Percentiles rank a stretch among this genome's conserved stretches.
phyloP scores from a whole-genome alignment of 495 filamentous ascomycete genomes.

The Elaphomyces granulatus region DNA sequence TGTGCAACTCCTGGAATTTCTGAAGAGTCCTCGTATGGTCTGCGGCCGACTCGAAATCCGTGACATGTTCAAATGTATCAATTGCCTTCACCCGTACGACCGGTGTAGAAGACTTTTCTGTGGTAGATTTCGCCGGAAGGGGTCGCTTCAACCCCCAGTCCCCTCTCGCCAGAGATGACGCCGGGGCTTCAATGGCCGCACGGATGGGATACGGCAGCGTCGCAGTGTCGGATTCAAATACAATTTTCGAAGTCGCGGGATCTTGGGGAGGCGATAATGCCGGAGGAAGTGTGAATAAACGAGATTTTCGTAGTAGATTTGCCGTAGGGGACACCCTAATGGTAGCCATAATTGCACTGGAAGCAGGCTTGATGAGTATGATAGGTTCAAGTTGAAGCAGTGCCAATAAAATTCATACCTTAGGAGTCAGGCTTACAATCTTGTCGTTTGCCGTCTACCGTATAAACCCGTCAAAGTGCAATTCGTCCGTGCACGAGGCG shows the following conservation, averaged over 20 bases:
- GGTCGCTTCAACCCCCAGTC: slow-evolving; percentile 94
- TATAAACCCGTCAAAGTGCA: too few species aligned
- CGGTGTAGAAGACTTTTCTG: slow-evolving; percentile 48
- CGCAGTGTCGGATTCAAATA: slow-evolving; percentile 44
- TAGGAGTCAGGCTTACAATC: too few species aligned
- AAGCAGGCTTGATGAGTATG: too few species aligned
- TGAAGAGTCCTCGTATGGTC: slow-evolving; percentile 68
- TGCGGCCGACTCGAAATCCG: slow-evolving; percentile 70
- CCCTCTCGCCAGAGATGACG: slow-evolving; percentile 55
- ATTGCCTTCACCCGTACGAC: slow-evolving; percentile 54
- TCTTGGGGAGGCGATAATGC: slow-evolving; percentile 36
- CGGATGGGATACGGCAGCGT: slow-evolving; percentile 69
- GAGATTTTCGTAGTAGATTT: slow-evolving; percentile 47
- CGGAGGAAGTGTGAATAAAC: slow-evolving; percentile 49
- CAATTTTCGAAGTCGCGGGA: slow-evolving; percentile 24
- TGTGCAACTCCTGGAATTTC: slow-evolving; percentile 75
- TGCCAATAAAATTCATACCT: too few species aligned
- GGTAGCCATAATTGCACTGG: slow-evolving; percentile 31
- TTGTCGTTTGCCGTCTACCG: too few species aligned
- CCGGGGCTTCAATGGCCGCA: slow-evolving; percentile 69
- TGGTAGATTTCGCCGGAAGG: slow-evolving; percentile 61
- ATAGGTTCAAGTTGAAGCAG: too few species aligned
- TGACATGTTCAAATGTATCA: slow-evolving; percentile 84
- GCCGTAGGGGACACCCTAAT: slow-evolving; percentile 45
- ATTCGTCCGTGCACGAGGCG: too few species aligned